Conservation (phyloP, 2,329 filamentous ascomycete species). For the Lecanosticta acicola region DNA sequence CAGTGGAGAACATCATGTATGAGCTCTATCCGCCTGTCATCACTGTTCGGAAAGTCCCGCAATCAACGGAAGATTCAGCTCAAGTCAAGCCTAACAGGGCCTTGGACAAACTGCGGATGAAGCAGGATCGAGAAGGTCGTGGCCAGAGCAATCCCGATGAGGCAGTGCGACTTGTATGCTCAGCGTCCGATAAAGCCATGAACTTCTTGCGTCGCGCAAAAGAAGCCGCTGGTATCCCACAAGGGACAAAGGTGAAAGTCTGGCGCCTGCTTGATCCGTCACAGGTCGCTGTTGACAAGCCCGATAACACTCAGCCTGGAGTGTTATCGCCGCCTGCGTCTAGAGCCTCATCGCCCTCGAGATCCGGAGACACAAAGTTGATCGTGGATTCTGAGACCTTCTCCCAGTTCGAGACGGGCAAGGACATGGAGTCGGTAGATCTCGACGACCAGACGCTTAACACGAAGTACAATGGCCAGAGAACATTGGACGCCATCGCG, state of each 20-base stretch:
- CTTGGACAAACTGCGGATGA: constrained; percentile 8
- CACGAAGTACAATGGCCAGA: constrained; percentile 68
- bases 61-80: constrained; percentile 10
- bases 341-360: constrained; percentile 34
- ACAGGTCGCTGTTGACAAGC: constrained; percentile 26
- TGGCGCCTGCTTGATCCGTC: constrained; percentile 58
- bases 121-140: constrained; percentile 14
- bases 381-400: constrained; percentile 61
- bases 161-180: constrained; percentile 64
- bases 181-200: constrained; percentile 63
- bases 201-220: constrained; percentile 75
- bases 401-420: constrained; percentile 54
- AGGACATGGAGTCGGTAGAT: constrained; percentile 59
- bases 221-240: constrained; percentile 58
- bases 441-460: constrained; percentile 66
- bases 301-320: constrained; percentile 27
- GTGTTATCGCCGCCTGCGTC: constrained; percentile 44
- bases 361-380: constrained; percentile 44
- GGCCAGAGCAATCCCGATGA: constrained; percentile 39
- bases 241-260: constrained; percentile 67
- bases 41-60: constrained; percentile 72
- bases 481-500: constrained; percentile 59
- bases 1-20: constrained; percentile 63
- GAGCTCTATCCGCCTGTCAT: constrained; percentile 83
- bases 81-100: constrained; percentile 34